Evolutionary conservation across 257 asterid genomes (phyloP).

Genomic region (Striga asiatica): DNA sequence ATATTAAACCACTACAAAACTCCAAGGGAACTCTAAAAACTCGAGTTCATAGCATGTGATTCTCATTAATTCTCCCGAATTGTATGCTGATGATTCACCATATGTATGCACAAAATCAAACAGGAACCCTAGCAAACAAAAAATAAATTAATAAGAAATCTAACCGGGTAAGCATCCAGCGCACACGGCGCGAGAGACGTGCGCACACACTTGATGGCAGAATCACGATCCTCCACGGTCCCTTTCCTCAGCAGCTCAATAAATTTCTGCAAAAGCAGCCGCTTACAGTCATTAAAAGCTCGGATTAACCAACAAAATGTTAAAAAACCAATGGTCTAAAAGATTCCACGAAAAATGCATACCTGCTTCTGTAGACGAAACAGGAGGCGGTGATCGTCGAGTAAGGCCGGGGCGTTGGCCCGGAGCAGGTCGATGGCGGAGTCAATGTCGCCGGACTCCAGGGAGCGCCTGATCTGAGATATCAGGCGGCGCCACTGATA

Average conservation of each 20-base stretch:
- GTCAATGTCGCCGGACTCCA: slow-evolving; percentile 78
- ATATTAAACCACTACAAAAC: neutral
- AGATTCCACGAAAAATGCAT: slow-evolving; percentile 1
- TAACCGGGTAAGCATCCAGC: slow-evolving; percentile 89
- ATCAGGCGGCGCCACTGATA: slow-evolving; percentile 74
- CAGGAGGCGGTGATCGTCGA: slow-evolving; percentile 88
- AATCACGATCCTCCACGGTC: slow-evolving; percentile 64
- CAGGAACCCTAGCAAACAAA: neutral
- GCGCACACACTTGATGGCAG: slow-evolving; percentile 67
- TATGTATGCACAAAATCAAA: neutral
- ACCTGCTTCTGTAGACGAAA: slow-evolving; percentile 94
- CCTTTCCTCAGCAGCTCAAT: slow-evolving; percentile 86
- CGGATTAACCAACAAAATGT: neutral
- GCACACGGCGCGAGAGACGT: slow-evolving; percentile 92
- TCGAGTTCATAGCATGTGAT: neutral
- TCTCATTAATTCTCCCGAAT: neutral
- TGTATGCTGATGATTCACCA: neutral
- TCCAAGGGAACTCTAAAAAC: neutral
- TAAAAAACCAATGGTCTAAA: neutral
- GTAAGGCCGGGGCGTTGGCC: slow-evolving; percentile 49
- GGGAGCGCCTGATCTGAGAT: slow-evolving; percentile 62
- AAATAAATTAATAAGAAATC: neutral
- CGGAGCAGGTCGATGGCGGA: slow-evolving; percentile 64
- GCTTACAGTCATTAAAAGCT: neutral
- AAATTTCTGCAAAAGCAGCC: slow-evolving; percentile 46